Conservation (phyloP, 805 yeast species). For the Pichia deserticola region DNA sequence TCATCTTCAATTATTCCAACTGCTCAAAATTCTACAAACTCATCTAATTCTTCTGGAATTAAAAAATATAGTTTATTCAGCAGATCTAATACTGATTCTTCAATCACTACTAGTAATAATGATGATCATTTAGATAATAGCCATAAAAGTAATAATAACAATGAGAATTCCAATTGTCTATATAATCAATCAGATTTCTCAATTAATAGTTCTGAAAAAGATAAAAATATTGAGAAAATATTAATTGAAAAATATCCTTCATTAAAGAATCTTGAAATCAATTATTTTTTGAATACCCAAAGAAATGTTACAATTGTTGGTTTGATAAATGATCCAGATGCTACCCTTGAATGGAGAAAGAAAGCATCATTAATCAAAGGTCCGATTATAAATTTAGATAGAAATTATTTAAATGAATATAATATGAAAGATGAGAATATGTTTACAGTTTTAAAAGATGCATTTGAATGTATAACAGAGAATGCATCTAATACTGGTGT, state of each 20-base stretch:
- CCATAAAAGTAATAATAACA: not conserved
- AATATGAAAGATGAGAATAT: conserved; percentile 38
- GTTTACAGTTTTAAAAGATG: conserved; percentile 68
- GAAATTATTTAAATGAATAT: conserved; percentile 47
- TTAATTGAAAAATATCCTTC: conserved; percentile 24
- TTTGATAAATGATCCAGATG: conserved; percentile 32
- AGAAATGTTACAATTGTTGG: conserved; percentile 40
- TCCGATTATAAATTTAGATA: conserved; percentile 78
- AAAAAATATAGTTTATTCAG: not conserved
- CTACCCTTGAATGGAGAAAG: conserved; percentile 66
- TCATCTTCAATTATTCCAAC: not conserved
- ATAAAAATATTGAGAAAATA: conserved; percentile 16
- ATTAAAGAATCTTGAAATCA: conserved; percentile 29
- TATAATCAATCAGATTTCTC: conserved; percentile 3
- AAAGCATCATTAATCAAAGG: conserved; percentile 71
- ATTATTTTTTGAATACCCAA: conserved; percentile 34
- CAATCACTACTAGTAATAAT: not conserved
- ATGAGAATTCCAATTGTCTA: not conserved
- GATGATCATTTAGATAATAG: not conserved
- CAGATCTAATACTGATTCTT: conserved; percentile 15
- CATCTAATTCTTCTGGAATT: not conserved
- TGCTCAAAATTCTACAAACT: not conserved
- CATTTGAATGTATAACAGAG: conserved; percentile 78
- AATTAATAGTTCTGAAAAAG: conserved; percentile 11
- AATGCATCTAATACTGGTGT: conserved; percentile 66